Conservation (phyloP, 2,329 filamentous ascomycete species). For the Ceratocystis variospora region DNA sequence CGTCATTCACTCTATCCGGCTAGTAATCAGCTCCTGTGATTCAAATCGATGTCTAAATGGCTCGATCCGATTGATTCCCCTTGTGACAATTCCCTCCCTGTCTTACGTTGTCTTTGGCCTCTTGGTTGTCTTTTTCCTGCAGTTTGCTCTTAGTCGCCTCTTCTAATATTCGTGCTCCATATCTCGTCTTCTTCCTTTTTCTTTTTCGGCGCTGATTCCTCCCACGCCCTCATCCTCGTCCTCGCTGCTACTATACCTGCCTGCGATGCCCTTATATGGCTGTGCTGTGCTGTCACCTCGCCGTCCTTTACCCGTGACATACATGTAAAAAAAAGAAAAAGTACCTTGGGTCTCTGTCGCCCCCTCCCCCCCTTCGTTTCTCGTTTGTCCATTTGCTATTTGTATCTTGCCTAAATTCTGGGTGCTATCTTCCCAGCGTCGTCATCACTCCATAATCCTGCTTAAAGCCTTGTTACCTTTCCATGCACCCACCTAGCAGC, state of each 20-base stretch:
- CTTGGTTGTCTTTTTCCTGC: too few relatives aligned
- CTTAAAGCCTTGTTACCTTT: background rate
- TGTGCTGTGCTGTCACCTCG: background rate
- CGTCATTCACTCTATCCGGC: background rate
- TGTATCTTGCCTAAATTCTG: background rate
- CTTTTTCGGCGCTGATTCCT: too few relatives aligned
- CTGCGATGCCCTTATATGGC: background rate
- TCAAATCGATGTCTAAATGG: background rate
- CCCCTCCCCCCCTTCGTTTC: background rate
- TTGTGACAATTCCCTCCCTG: background rate
- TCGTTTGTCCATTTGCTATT: background rate
- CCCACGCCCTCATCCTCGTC: background rate
- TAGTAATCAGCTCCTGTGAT: background rate
- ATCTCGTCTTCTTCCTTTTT: background rate
- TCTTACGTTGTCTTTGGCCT: background rate
- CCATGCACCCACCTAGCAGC: background rate
- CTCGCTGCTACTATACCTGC: conserved; percentile 2
- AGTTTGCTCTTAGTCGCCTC: background rate
- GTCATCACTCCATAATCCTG: conserved; percentile 1
- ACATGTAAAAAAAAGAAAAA: background rate
- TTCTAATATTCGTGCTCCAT: background rate
- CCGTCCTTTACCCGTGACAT: background rate
- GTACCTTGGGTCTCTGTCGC: background rate
- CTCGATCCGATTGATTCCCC: background rate
- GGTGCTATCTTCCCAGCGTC: background rate